phyloP scores from a whole-genome alignment of 2,329 filamentous ascomycete genomes.

The Aspergillus uvarum region DNA sequence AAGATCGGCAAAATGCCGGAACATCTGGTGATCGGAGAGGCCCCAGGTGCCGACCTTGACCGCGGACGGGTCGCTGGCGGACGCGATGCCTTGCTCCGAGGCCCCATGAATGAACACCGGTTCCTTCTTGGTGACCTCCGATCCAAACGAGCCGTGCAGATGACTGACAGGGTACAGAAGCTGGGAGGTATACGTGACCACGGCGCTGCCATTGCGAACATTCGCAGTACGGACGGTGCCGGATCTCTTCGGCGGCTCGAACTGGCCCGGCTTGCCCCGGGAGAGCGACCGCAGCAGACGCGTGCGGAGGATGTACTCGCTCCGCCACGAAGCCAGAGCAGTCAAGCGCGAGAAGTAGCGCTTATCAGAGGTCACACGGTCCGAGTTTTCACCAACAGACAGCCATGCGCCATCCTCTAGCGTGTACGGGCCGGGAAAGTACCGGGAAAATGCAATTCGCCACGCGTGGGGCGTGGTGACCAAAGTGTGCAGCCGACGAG shows the following conservation, averaged over 20 bases:
- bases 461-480: constrained; percentile 91
- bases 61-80: constrained; percentile 73
- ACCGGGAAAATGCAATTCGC: constrained; percentile 87
- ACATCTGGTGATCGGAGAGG: constrained; percentile 69
- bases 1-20: constrained; percentile 75
- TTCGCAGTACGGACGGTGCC: constrained; percentile 55
- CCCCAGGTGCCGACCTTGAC: constrained; percentile 81
- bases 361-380: constrained; percentile 66
- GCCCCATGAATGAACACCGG: constrained; percentile 82
- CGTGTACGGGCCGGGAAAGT: constrained; percentile 75
- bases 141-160: constrained; percentile 73
- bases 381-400: constrained; percentile 51
- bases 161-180: constrained; percentile 76
- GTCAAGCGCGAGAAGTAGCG: constrained; percentile 82
- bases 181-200: constrained; percentile 83
- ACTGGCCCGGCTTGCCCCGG: constrained; percentile 70
- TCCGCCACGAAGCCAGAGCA: constrained; percentile 85
- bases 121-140: constrained; percentile 65
- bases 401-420: constrained; percentile 44
- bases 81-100: constrained; percentile 73
- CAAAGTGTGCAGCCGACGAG: constrained; percentile 78
- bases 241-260: constrained; percentile 52
- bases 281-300: constrained; percentile 76
- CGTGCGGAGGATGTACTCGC: constrained; percentile 88
- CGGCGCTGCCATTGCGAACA: constrained; percentile 67